These are phyloP conservation scores for Cadophora gregata DNA, from an alignment of 2,329 filamentous ascomycete species.

Conservation along the genomic window DNA sequence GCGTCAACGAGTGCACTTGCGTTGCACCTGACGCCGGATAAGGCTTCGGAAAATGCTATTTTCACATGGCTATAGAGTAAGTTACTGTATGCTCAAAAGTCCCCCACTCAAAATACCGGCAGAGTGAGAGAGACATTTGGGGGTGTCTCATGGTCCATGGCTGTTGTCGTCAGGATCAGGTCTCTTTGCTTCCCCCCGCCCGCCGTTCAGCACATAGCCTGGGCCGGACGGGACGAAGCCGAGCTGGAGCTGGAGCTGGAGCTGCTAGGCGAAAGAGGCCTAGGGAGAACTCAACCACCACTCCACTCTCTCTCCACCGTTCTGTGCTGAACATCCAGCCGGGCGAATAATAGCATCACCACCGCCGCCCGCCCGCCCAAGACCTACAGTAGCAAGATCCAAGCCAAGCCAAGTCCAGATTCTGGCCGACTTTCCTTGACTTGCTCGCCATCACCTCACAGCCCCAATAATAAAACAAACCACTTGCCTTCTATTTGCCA, in stretches of 20 bases:
- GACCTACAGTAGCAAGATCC: neutral
- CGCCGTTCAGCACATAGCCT: neutral
- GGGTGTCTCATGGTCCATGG: neutral
- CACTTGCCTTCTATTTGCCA: neutral
- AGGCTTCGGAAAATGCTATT: neutral
- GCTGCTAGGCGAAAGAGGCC: neutral
- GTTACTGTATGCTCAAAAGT: neutral
- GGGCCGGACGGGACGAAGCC: conserved; percentile 5
- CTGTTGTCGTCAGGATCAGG: neutral
- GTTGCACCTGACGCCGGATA: neutral
- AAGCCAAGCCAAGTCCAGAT: conserved; percentile 1
- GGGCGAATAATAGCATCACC: neutral
- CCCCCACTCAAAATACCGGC: neutral
- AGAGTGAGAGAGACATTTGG: neutral
- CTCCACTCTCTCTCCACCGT: neutral
- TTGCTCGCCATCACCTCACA: neutral
- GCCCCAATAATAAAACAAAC: conserved; percentile 1
- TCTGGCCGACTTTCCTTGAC: neutral
- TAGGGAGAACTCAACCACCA: conserved; percentile 5
- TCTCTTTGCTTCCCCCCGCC: neutral
- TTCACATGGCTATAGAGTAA: neutral
- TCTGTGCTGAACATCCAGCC: neutral
- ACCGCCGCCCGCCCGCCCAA: neutral
- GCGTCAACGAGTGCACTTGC: neutral
- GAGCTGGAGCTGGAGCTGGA: no score